These are phyloP conservation scores for Pseudogymnoascus sp. DNA, from an alignment of 2,329 filamentous ascomycete species.

Conservation along the genomic window DNA sequence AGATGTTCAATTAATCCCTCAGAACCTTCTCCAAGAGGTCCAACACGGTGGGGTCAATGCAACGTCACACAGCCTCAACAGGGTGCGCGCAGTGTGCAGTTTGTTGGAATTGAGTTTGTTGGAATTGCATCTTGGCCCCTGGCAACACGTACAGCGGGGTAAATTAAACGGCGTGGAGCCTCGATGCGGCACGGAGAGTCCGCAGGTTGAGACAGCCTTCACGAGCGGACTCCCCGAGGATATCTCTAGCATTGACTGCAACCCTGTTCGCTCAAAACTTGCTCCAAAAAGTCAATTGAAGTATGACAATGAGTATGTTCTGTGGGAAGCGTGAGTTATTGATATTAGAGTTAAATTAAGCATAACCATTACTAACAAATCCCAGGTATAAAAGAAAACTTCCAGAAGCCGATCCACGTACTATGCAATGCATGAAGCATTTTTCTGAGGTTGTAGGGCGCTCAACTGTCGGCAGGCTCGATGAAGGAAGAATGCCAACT, in stretches of 20 bases:
- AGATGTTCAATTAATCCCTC: too few relatives aligned
- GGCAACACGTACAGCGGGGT: too few relatives aligned
- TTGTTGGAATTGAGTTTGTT: too few relatives aligned
- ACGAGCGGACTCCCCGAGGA: slow-evolving; percentile 14
- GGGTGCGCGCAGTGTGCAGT: too few relatives aligned
- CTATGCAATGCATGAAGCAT: slow-evolving; percentile 19
- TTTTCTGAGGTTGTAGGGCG: slow-evolving; percentile 15
- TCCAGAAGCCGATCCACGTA: slow-evolving; percentile 16
- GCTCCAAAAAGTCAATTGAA: slow-evolving; percentile 16
- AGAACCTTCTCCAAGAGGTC: background rate
- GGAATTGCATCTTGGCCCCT: too few relatives aligned
- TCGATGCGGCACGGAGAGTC: background rate
- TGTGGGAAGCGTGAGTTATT: slow-evolving; percentile 15
- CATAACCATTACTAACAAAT: slow-evolving; percentile 13
- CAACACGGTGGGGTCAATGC: background rate
- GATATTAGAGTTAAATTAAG: slow-evolving; percentile 10
- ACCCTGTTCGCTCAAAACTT: slow-evolving; percentile 18
- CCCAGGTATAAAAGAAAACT: slow-evolving; percentile 20
- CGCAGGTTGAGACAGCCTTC: background rate
- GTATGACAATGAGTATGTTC: slow-evolving; percentile 15
- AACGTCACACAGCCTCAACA: background rate
- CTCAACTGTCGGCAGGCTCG: slow-evolving; percentile 16
- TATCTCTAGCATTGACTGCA: slow-evolving; percentile 15
- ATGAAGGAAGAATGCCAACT: slow-evolving; percentile 15
- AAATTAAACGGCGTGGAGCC: too few relatives aligned